A percentile compares a stretch with the other conserved stretches of the same genome.
These are phyloP conservation scores for Olyra latifolia DNA, from an alignment of 176 grass and related monocot genomes.

Conservation along the genomic window DNA sequence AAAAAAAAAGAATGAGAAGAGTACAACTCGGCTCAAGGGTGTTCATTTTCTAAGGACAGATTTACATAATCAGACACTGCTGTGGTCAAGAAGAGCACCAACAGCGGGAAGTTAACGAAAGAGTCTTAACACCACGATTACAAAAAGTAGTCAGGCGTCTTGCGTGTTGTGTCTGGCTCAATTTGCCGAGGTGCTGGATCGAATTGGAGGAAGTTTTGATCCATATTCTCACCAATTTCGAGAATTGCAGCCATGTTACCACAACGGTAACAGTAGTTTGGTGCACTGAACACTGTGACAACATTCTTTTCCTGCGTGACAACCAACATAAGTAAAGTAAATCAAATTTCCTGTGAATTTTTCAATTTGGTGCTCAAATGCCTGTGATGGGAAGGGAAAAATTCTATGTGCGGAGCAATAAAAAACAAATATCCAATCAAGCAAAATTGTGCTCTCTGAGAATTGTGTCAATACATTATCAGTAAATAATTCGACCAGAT, in stretches of 20 bases:
- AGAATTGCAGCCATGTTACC: slow-evolving; percentile 79
- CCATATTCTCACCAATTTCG: slow-evolving; percentile 73
- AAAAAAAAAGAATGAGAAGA: slow-evolving; percentile 46
- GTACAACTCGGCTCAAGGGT: slow-evolving; percentile 38
- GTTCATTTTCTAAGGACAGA: slow-evolving; percentile 45
- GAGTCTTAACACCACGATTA: slow-evolving; percentile 20
- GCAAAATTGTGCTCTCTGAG: neutral
- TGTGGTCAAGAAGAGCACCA: slow-evolving; percentile 4
- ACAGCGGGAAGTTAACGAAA: slow-evolving; percentile 14
- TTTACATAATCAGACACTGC: slow-evolving; percentile 39
- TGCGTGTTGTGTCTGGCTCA: slow-evolving; percentile 57
- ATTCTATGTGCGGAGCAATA: neutral
- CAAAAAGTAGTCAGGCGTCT: slow-evolving; percentile 83
- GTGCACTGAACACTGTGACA: slow-evolving; percentile 71
- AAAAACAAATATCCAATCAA: slow-evolving; percentile 7
- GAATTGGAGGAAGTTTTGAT: slow-evolving; percentile 76
- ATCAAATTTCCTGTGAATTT: neutral
- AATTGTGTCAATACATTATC: neutral
- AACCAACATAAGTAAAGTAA: slow-evolving; percentile 1
- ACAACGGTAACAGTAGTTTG: slow-evolving; percentile 77
- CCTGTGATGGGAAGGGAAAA: neutral
- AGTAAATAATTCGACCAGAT: neutral
- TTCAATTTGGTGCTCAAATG: slow-evolving; percentile 4
- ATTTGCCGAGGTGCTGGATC: slow-evolving; percentile 69
- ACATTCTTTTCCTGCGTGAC: slow-evolving; percentile 68